Conservation (phyloP, 2,329 filamentous ascomycete species). For the Knoxdaviesia proteae region DNA sequence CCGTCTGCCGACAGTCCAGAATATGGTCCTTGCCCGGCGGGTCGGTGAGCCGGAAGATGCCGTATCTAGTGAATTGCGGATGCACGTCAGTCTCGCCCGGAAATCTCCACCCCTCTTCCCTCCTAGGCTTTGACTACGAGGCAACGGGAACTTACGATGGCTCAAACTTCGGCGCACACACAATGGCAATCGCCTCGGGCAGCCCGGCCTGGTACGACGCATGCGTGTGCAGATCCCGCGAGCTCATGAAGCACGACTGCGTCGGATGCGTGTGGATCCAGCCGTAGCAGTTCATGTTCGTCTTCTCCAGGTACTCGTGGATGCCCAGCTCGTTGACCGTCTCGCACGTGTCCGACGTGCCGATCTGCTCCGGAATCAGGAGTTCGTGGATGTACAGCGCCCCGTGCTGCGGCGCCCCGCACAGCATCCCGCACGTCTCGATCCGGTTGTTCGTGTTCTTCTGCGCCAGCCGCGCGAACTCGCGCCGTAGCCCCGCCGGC, state of each 20-base stretch:
- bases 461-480: constrained; percentile 54
- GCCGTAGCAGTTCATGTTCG: constrained; percentile 70
- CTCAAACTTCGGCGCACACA: constrained; percentile 68
- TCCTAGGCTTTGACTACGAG: neutral
- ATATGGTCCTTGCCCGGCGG: constrained; percentile 80
- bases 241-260: constrained; percentile 96
- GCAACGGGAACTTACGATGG: constrained; percentile 40
- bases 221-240: constrained; percentile 80
- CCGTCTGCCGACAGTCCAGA: constrained; percentile 53
- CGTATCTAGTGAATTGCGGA: constrained; percentile 40
- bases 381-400: constrained; percentile 79
- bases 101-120: neutral
- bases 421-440: constrained; percentile 89
- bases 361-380: constrained; percentile 76
- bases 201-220: constrained; percentile 91
- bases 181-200: constrained; percentile 88
- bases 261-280: constrained; percentile 98
- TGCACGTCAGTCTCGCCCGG: neutral
- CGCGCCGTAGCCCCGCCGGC: constrained; percentile 48
- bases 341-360: constrained; percentile 85
- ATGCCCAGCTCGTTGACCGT: constrained; percentile 70
- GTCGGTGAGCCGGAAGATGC: constrained; percentile 82
- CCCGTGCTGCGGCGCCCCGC: constrained; percentile 77
- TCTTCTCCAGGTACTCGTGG: constrained; percentile 71
- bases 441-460: constrained; percentile 64